phyloP scores from a whole-genome alignment of 371 early-diverging fungal genomes.

The Batrachochytrium dendrobatidis region DNA sequence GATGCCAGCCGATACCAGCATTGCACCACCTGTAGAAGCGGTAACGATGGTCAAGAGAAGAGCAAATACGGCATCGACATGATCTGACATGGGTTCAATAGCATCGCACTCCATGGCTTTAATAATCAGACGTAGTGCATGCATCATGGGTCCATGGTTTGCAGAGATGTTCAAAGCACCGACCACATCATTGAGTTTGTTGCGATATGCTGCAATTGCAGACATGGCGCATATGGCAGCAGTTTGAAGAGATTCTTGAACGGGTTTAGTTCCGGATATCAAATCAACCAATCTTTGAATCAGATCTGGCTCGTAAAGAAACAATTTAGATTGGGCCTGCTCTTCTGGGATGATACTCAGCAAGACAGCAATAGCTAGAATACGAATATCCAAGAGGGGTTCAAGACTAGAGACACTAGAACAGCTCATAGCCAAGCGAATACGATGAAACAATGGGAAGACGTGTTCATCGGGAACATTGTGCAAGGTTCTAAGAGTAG shows the following conservation, averaged over 20 bases:
- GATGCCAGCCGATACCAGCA: not conserved
- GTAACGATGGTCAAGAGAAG: conserved; percentile 18
- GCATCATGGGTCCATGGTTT: conserved; percentile 86
- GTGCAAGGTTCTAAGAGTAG: conserved; percentile 49
- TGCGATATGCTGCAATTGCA: conserved; percentile 68
- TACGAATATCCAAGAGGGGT: conserved; percentile 60
- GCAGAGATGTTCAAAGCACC: conserved; percentile 85
- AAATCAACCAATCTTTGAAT: conserved; percentile 63
- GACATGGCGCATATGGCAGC: conserved; percentile 74
- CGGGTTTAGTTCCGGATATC: not conserved
- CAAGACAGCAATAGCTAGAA: conserved; percentile 61
- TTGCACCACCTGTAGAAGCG: not conserved
- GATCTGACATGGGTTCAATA: not conserved
- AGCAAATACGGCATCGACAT: conserved; percentile 13
- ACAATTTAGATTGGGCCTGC: conserved; percentile 57
- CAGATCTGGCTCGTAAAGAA: conserved; percentile 79
- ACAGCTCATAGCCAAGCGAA: conserved; percentile 64
- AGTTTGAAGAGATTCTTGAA: conserved; percentile 59
- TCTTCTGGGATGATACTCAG: not conserved
- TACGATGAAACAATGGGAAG: conserved; percentile 69
- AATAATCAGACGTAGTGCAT: conserved; percentile 41
- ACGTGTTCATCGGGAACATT: conserved; percentile 67
- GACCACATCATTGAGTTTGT: conserved; percentile 69
- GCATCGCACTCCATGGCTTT: conserved; percentile 37
- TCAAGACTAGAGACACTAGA: conserved; percentile 39